A percentile compares a stretch with the other conserved stretches of the same genome.
These are phyloP conservation scores for Helicostylum pulchrum DNA, from an alignment of 192 early-diverging fungal genomes.

Conservation along the genomic window DNA sequence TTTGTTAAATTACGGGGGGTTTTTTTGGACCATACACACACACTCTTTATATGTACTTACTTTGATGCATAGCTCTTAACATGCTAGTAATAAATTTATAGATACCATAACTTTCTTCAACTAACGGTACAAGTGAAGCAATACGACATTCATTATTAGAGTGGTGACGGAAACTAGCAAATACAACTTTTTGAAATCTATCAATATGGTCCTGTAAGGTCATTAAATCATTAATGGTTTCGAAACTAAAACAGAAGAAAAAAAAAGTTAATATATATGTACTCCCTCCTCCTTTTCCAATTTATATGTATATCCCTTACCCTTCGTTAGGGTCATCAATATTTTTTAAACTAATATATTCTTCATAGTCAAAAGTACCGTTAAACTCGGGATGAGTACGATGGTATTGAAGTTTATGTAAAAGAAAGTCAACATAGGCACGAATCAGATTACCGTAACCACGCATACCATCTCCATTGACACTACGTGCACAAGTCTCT, in stretches of 20 bases:
- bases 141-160: conserved; percentile 95
- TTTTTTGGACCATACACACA: not conserved
- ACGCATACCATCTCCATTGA: conserved; percentile 45
- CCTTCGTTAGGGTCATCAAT: conserved; percentile 99
- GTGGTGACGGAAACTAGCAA: conserved; percentile 73
- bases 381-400: conserved; percentile 87
- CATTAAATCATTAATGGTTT: conserved; percentile 94
- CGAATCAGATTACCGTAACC: conserved; percentile 86
- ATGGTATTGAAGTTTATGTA: conserved; percentile 91
- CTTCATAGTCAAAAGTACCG: conserved; percentile 96
- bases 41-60: conserved; percentile 39
- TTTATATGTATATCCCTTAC: conserved; percentile 40
- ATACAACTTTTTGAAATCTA: conserved; percentile 86
- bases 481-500: conserved; percentile 62
- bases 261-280: not conserved
- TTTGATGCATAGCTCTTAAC: conserved; percentile 92
- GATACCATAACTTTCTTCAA: conserved; percentile 93
- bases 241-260: conserved; percentile 57
- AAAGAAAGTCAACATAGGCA: conserved; percentile 85
- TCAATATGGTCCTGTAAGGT: conserved; percentile 89
- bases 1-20: not conserved
- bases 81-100: conserved; percentile 95
- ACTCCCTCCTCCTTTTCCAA: too few species aligned
- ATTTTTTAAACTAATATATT: conserved; percentile 89
- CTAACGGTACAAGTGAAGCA: conserved; percentile 91